Conservation (phyloP, 225 moss, liverwort and hornwort species). For the Pseudoscleropodium purum region DNA sequence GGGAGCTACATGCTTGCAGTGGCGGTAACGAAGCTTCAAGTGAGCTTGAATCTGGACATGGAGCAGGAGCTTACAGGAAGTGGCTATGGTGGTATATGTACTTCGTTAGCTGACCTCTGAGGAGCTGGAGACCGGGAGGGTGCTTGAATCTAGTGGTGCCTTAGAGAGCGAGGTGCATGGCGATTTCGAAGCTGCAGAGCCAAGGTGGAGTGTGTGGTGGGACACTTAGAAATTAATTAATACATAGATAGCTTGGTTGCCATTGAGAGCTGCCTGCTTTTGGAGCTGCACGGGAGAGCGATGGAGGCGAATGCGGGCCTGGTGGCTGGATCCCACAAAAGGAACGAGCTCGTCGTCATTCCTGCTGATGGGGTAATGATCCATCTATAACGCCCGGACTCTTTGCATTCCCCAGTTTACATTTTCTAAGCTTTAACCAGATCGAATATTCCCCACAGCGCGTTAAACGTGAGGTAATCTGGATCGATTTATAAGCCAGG, state of each 20-base stretch:
- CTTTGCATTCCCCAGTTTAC: background rate
- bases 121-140: background rate
- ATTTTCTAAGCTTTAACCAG: background rate
- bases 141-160: background rate
- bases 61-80: slow-evolving; percentile 7
- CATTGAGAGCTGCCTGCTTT: background rate
- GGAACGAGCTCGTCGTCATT: slow-evolving; percentile 95
- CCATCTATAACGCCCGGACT: background rate
- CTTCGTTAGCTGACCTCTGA: background rate
- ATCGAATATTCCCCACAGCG: background rate
- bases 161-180: slow-evolving; percentile 16
- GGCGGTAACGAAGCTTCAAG: background rate
- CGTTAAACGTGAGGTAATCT: background rate
- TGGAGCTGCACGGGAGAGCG: background rate
- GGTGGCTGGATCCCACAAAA: slow-evolving; percentile 85
- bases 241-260: background rate
- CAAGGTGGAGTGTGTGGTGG: background rate
- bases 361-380: slow-evolving; percentile 70
- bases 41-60: slow-evolving; percentile 4
- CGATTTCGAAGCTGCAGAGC: background rate
- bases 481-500: background rate
- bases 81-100: background rate
- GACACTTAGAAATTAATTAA: background rate
- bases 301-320: slow-evolving; percentile 96
- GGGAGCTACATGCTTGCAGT: background rate